phyloP scores from a whole-genome alignment of 805 yeast genomes.

The Isabelozyma gotoi region DNA sequence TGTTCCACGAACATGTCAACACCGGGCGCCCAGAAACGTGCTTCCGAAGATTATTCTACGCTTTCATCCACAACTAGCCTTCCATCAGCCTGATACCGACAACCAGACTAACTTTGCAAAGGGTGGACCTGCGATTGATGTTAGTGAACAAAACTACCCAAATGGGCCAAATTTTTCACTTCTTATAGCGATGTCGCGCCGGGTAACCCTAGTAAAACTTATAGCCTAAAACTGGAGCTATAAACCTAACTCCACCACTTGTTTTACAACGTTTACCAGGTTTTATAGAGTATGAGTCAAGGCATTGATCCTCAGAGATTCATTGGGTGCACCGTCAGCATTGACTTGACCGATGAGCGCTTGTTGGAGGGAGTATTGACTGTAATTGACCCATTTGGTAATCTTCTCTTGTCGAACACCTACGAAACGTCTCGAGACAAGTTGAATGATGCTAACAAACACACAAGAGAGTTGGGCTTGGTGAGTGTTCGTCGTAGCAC shows the following conservation, averaged over 20 bases:
- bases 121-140: constrained; percentile 43
- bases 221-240: no score
- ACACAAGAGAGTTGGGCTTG: constrained; percentile 46
- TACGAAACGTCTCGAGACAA: constrained; percentile 31
- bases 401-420: constrained; percentile 34
- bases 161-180: constrained; percentile 3
- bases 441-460: constrained; percentile 17
- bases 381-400: constrained; percentile 45
- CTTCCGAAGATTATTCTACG: constrained; percentile 42
- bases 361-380: constrained; percentile 37
- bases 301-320: constrained; percentile 18
- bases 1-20: constrained; percentile 38
- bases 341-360: constrained; percentile 29
- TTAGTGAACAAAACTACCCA: constrained; percentile 14
- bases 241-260: background rate
- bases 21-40: constrained; percentile 50
- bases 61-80: constrained; percentile 32
- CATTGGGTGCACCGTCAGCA: constrained; percentile 30
- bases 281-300: background rate
- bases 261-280: background rate
- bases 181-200: constrained; percentile 5
- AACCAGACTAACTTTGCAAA: constrained; percentile 14
- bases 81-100: constrained; percentile 13
- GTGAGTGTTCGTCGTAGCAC: constrained; percentile 52
- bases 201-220: constrained; percentile 6